Conservation (phyloP, 345 rosid genomes). For the Brassica incana region DNA sequence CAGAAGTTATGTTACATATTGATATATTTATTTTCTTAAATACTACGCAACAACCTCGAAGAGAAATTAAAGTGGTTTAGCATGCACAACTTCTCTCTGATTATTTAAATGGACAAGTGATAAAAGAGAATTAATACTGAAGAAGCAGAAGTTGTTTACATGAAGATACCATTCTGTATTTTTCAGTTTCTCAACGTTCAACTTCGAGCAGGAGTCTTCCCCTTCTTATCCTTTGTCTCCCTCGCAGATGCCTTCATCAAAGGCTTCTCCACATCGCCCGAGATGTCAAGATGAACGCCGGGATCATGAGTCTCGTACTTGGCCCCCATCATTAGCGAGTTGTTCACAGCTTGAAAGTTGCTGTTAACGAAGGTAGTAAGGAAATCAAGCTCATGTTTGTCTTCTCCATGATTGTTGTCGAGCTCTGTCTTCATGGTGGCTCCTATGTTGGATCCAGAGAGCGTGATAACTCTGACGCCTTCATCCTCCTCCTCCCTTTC, state of each 20-base stretch:
- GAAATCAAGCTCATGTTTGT: constrained; percentile 43
- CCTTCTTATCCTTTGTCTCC: constrained; percentile 25
- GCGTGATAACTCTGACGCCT: constrained; percentile 60
- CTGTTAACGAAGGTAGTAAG: constrained; percentile 68
- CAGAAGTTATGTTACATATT: constrained; percentile 12
- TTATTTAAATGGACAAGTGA: constrained; percentile 30
- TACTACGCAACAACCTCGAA: constrained; percentile 8
- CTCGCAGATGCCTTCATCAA: constrained; percentile 21
- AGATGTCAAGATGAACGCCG: constrained; percentile 75
- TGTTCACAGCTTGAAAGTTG: constrained; percentile 86
- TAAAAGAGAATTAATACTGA: neutral
- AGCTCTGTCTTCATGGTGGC: constrained; percentile 72
- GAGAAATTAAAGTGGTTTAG: constrained; percentile 26
- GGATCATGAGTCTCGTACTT: constrained; percentile 73
- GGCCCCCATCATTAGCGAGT: constrained; percentile 78
- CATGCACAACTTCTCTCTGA: constrained; percentile 29
- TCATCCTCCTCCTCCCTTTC: constrained; percentile 42
- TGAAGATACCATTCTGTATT: constrained; percentile 19
- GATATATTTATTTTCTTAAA: constrained; percentile 5
- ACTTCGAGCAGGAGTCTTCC: constrained; percentile 20
- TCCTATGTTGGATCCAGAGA: constrained; percentile 76
- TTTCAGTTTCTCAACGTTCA: constrained; percentile 19
- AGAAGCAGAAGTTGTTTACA: neutral
- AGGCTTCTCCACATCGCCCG: constrained; percentile 42
- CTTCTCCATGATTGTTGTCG: constrained; percentile 45